Base-by-base conservation (phyloP, 2,329 filamentous ascomycete genomes). In the Colletotrichum tabaci region DNA sequence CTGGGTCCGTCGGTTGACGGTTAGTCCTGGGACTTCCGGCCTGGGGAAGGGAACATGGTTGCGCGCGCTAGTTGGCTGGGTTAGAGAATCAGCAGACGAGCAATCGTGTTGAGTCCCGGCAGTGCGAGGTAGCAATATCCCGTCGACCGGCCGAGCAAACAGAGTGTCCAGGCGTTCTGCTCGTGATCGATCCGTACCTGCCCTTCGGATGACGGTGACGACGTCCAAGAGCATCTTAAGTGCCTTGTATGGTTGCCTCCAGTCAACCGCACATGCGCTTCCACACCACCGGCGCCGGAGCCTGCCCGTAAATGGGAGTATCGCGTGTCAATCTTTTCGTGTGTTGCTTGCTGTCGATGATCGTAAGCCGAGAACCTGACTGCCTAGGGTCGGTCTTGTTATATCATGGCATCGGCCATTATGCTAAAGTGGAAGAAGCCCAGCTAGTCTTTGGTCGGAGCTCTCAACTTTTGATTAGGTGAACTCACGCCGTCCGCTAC, bases 161-260 rank as follows among this genome's bases (percentile, higher is more conserved):
- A n/a, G 21, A 55, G 7, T 21, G 44, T 40, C 26, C 13, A 18
- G 40, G 15, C 40, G 13, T 7, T 21, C 61, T 66, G 46, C 55
- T 63, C 38, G 47, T 58, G 49, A 70, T 64, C 35, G 66, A 74
- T 71, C 62, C 26, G 70, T 57, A 53, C 67, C 70, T 66, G 66
- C 62, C 67, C 42, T 72, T 58, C 47, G 60, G 46, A 38, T 63
- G 62, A 62, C 61, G 70, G 66, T 73, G 73, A 74, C 73, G 73
- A 73, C 47, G 66, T 61, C 61, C 61, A 70, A 73, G 69, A 71
- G 49, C 30, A 46, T 63, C 49, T 53, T 30, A 46, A 40, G 46
- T 50, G 68, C 15, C 42, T 47, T 50, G 40, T 26, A n/a, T 61
- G 57, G 50, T 35, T 53, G 52, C 56, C 26, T 58, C 30, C 23